Evolutionary conservation across 495 filamentous ascomycete genomes (phyloP).

Genomic region (Haplographium delicatum): DNA sequence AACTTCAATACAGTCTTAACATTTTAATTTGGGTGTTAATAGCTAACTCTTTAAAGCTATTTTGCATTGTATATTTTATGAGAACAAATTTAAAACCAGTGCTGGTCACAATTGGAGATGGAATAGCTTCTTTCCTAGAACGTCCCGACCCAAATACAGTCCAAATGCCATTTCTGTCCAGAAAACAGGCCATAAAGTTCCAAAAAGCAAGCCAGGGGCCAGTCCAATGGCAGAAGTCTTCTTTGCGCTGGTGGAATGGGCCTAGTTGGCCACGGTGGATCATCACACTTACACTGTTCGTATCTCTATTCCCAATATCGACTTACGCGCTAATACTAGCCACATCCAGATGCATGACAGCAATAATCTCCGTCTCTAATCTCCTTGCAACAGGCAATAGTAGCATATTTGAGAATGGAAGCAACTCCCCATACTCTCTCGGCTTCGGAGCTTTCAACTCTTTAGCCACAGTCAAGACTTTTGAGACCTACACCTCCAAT

Average conservation of each 20-base stretch:
- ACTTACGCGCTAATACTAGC: not conserved
- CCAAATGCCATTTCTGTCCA: slow-evolving; percentile 1
- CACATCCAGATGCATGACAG: not conserved
- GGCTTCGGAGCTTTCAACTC: slow-evolving; percentile 10
- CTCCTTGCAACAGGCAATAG: not conserved
- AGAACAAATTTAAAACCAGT: slow-evolving; percentile 4
- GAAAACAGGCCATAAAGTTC: slow-evolving; percentile 19
- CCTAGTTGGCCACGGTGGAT: slow-evolving; percentile 4
- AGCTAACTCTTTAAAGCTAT: slow-evolving; percentile 33
- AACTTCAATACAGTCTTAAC: slow-evolving; percentile 35
- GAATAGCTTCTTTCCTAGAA: slow-evolving; percentile 42
- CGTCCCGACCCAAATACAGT: not conserved
- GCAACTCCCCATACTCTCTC: not conserved
- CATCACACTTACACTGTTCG: slow-evolving; percentile 4
- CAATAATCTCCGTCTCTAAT: not conserved
- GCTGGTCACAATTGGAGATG: slow-evolving; percentile 47
- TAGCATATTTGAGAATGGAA: not conserved
- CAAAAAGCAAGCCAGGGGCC: not conserved
- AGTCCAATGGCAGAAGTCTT: not conserved
- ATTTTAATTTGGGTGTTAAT: slow-evolving; percentile 37
- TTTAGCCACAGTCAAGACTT: not conserved
- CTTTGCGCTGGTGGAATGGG: slow-evolving; percentile 6
- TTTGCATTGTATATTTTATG: slow-evolving; percentile 31
- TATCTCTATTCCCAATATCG: not conserved
- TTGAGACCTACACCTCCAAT: not conserved